A percentile compares a stretch with the other conserved stretches of the same genome.
phyloP scores from a whole-genome alignment of 1,139 yeast genomes.

The Saccharomyces hybrid region DNA sequence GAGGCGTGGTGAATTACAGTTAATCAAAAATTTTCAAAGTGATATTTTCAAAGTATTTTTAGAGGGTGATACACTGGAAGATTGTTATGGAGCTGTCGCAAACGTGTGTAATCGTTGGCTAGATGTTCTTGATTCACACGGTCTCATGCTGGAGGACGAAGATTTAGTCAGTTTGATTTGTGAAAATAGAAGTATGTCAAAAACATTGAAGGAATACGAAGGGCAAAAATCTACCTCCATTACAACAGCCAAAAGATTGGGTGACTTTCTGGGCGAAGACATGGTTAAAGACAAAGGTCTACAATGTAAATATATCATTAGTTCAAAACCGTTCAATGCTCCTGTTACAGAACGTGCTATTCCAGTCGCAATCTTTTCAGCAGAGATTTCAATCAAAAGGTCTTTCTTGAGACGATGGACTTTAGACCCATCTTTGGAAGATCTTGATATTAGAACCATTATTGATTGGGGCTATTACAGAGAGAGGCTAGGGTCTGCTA shows the following conservation, averaged over 20 bases:
- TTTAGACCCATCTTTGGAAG: slow-evolving; percentile 66
- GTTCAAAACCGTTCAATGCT: slow-evolving; percentile 73
- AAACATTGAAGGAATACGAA: slow-evolving; percentile 81
- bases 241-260: slow-evolving; percentile 87
- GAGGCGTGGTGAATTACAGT: slow-evolving; percentile 90
- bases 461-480: slow-evolving; percentile 92
- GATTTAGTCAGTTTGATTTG: slow-evolving; percentile 92
- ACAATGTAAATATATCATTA: slow-evolving; percentile 89
- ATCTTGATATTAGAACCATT: slow-evolving; percentile 81
- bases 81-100: slow-evolving; percentile 86
- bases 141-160: slow-evolving; percentile 83
- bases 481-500: slow-evolving; percentile 85
- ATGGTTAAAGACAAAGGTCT: slow-evolving; percentile 96
- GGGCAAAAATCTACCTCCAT: slow-evolving; percentile 90
- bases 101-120: slow-evolving; percentile 92
- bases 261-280: slow-evolving; percentile 91
- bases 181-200: slow-evolving; percentile 94
- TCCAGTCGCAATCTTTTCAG: slow-evolving; percentile 92
- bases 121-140: slow-evolving; percentile 84
- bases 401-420: slow-evolving; percentile 81
- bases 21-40: slow-evolving; percentile 90
- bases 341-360: slow-evolving; percentile 96
- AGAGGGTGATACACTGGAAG: slow-evolving; percentile 71
- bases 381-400: slow-evolving; percentile 55
- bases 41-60: slow-evolving; percentile 88